Base-by-base conservation (phyloP, 73 alveolate species). In the Paramecium pentaurelia region DNA sequence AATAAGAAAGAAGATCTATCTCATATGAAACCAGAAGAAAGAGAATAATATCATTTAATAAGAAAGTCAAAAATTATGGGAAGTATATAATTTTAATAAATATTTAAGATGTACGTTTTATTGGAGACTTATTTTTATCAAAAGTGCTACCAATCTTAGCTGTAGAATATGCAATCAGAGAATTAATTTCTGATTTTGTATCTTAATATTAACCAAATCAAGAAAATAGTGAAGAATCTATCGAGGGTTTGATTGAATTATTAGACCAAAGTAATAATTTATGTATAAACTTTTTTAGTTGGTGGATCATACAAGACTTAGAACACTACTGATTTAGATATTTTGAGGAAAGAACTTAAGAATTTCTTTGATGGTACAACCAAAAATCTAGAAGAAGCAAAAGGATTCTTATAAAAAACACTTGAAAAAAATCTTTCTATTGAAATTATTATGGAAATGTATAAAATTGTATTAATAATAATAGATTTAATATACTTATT, bases 21-120 rank as follows among this genome's bases (percentile, higher is more conserved):
- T 34, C 59, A 36, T 16, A 64, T 64, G 45, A 64, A 14, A 64
- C 44, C 49, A 11, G 64, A 71, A 71, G 54, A 71, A 36, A 71
- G 45, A 34, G 86, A 71, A 37, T 36, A 71, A 36, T 32, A 71
- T 9, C 86, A 71, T 36, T 28, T 71, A 8, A 32, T 71, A 36
- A 71, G 86, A 38, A 71, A 71, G n/a, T 28, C 4, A 3, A 71
- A 71, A 18, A 36, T 37, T 71, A 71, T 71, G 86, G 86, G 86
- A 71, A 71, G 86, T 71, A 71, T 11, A 11, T 36, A 30, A 1
- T 27, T 4, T 71, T 18, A 3, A 60, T 16, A 27, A 27, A 9
- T 71, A 34, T 71, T 8, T 1, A 28, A 71, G 86, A 71, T 71
- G 86, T 71, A 1, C 47, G 86, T 25, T 71, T 71, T 37, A 71